Conservation (phyloP, 306 rosid genomes). For the Rosa rugosa region DNA sequence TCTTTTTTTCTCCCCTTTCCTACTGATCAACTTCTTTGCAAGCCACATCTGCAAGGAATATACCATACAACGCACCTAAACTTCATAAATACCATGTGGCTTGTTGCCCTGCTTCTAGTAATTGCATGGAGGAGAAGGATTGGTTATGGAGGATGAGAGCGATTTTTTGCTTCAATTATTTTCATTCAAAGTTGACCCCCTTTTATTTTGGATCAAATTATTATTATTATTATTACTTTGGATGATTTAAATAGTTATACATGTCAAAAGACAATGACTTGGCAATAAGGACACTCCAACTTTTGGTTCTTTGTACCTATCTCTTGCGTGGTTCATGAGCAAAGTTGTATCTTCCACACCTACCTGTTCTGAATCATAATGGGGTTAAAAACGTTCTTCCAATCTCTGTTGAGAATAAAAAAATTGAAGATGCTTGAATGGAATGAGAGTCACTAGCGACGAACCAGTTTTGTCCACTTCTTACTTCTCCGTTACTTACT, state of each 20-base stretch:
- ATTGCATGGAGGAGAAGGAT: conserved; percentile 1
- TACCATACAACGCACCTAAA: not conserved
- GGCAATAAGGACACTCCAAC: not conserved
- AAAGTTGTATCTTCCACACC: not conserved
- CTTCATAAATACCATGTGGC: not conserved
- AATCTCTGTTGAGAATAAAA: not conserved
- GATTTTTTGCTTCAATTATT: not conserved
- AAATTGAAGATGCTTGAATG: not conserved
- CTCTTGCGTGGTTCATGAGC: not conserved
- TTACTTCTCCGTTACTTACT: not conserved
- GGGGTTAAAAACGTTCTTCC: not conserved
- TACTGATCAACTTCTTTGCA: not conserved
- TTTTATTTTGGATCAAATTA: not conserved
- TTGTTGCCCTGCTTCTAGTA: not conserved
- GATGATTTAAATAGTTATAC: not conserved
- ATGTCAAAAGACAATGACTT: not conserved
- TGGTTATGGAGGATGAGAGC: not conserved
- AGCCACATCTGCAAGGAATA: not conserved
- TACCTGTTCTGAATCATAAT: not conserved
- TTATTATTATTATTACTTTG: not conserved
- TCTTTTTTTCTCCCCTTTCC: no score
- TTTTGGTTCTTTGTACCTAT: not conserved
- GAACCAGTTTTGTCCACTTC: not conserved
- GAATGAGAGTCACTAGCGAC: conserved; percentile 1
- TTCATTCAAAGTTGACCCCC: not conserved